These are phyloP conservation scores for Claviceps sp. DNA, from an alignment of 2,329 filamentous ascomycete species.

Conservation along the genomic window DNA sequence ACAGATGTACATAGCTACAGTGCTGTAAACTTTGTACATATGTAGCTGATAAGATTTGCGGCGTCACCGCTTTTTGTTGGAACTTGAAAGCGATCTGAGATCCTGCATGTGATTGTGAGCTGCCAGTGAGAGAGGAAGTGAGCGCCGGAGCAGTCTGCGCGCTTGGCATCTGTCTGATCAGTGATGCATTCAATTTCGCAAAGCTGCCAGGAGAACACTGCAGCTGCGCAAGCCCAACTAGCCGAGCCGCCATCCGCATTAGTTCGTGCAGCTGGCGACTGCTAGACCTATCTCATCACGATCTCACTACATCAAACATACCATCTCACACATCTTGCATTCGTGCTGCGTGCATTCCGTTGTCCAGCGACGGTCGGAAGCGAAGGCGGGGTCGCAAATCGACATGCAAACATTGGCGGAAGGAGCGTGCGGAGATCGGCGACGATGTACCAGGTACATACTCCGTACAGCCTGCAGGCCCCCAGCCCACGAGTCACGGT, in stretches of 20 bases:
- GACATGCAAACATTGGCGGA: background rate
- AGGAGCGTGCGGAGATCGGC: background rate
- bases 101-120: background rate
- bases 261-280: no score
- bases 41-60: background rate
- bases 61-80: slow-evolving; percentile 2
- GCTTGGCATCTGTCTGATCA: no score
- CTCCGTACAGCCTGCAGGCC: background rate
- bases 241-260: no score
- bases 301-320: background rate
- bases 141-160: no score
- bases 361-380: background rate
- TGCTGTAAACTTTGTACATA: no score
- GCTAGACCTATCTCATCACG: no score
- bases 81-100: no score
- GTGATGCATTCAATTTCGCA: no score
- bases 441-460: background rate
- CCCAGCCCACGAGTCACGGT: background rate
- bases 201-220: no score
- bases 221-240: no score
- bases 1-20: no score
- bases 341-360: no score
- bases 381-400: background rate
- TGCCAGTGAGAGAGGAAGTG: background rate
- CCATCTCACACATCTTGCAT: background rate